Percentiles rank a stretch among this genome's conserved stretches.
Conservation (phyloP, 2,329 filamentous ascomycete species). For the Rutstroemia sp. region DNA sequence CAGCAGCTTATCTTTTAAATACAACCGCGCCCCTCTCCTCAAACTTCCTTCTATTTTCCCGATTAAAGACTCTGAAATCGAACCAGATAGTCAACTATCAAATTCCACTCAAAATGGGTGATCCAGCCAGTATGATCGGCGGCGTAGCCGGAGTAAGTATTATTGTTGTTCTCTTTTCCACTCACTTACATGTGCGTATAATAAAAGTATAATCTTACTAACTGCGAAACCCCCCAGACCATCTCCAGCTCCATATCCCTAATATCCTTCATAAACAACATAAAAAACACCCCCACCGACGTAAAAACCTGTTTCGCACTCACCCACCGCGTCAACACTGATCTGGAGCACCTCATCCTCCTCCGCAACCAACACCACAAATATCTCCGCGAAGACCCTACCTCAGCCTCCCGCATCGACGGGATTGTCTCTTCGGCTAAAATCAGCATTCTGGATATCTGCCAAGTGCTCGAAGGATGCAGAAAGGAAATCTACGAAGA, state of each 20-base stretch:
- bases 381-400: background rate
- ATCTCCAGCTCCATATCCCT: background rate
- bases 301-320: conserved; percentile 2
- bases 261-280: background rate
- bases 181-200: no score
- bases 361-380: background rate
- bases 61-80: no score
- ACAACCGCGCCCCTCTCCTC: no score
- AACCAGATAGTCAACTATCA: no score
- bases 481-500: background rate
- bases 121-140: background rate
- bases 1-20: no score
- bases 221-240: background rate
- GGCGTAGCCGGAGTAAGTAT: background rate
- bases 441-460: background rate
- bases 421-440: background rate
- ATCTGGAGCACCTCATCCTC: background rate
- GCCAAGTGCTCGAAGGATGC: background rate
- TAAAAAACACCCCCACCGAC: conserved; percentile 1
- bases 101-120: background rate
- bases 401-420: background rate
- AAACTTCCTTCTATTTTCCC: no score
- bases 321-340: background rate
- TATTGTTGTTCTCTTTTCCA: background rate
- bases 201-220: background rate